Evolutionary conservation across 1,284 basidiomycete genomes (phyloP), one percentile per base, ranked within the genome.

Genomic region (Ganoderma boninense): DNA sequence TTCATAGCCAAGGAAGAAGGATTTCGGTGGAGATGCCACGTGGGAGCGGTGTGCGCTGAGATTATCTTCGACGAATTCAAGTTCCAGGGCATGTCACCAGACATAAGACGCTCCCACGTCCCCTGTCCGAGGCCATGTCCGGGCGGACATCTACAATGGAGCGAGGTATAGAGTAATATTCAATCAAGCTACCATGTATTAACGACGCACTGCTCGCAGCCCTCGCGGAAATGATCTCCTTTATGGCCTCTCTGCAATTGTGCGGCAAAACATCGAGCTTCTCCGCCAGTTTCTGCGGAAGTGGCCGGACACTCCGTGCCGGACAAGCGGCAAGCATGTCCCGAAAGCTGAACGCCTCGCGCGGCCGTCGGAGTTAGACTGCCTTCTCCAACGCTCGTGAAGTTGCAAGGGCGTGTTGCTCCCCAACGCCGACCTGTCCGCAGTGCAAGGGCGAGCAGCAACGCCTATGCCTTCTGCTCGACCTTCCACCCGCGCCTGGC

Each of bases 371-470:
- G 54, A 57, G 54, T 57, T 57, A 57, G 10, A 29, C 32, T 2
- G 26, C 35, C 54, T 57, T 35, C 54, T 35, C 54, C 7, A 57
- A 16, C 54, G 18, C 13, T 35, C 54, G 26, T 35, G 23, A 57
- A 57, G 54, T 20, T 10, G 8, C 16, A 29, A 35, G 54, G 54
- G 5, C 54, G 54, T 57, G 54, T 57, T 57, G 54, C 54, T 57
- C 54, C 54, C 29, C 54, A 57, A 60, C 57, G 35, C 57, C 57
- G 57, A 60, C 57, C 57, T 60, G 16, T 60, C 57, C 57, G 35
- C 29, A 4, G 20, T 32, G 35, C 57, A n/a, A 40, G 18, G 29
- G 56, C 56, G 32, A 60, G 57, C 35, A 60, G 57, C 57, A 35
- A 60, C 57, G 35, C n/a, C 20, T 5, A 57, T 29, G 54, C 16